Evolutionary conservation across 805 yeast species (phyloP).

Genomic region (Candida lessepsii): DNA sequence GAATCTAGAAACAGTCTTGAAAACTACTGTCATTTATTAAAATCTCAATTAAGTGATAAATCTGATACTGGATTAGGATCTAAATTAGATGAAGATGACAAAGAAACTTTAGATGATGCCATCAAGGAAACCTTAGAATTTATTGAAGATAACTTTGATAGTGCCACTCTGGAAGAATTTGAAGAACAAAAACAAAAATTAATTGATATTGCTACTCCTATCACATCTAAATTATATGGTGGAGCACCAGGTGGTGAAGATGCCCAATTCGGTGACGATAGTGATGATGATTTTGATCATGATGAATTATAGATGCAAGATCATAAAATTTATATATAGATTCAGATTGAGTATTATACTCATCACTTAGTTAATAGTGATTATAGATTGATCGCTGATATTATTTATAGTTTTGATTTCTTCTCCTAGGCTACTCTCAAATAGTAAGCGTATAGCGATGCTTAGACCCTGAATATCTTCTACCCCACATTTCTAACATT

Average conservation of each 20-base stretch:
- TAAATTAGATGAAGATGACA: slow-evolving; percentile 85
- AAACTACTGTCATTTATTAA: slow-evolving; percentile 44
- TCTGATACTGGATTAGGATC: slow-evolving; percentile 57
- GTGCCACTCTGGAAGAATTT: slow-evolving; percentile 89
- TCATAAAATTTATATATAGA: no score
- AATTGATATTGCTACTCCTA: slow-evolving; percentile 83
- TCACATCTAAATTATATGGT: slow-evolving; percentile 73
- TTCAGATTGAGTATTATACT: no score
- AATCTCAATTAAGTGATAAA: slow-evolving; percentile 43
- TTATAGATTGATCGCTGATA: slow-evolving; percentile 4
- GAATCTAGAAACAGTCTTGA: slow-evolving; percentile 45
- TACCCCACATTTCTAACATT: no score
- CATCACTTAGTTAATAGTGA: slow-evolving; percentile 3
- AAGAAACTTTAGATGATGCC: slow-evolving; percentile 84
- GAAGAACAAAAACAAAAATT: slow-evolving; percentile 85
- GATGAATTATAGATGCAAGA: slow-evolving; percentile 50
- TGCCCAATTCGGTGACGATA: slow-evolving; percentile 43
- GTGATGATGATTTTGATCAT: slow-evolving; percentile 45
- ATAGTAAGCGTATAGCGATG: no score
- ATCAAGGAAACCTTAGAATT: slow-evolving; percentile 82
- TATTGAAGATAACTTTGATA: slow-evolving; percentile 77
- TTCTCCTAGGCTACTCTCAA: no score
- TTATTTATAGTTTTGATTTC: no score
- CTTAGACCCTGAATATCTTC: no score
- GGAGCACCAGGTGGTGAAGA: slow-evolving; percentile 47